These are phyloP conservation scores for Leccinellum albellum DNA, from an alignment of 768 basidiomycete genomes.

Conservation along the genomic window DNA sequence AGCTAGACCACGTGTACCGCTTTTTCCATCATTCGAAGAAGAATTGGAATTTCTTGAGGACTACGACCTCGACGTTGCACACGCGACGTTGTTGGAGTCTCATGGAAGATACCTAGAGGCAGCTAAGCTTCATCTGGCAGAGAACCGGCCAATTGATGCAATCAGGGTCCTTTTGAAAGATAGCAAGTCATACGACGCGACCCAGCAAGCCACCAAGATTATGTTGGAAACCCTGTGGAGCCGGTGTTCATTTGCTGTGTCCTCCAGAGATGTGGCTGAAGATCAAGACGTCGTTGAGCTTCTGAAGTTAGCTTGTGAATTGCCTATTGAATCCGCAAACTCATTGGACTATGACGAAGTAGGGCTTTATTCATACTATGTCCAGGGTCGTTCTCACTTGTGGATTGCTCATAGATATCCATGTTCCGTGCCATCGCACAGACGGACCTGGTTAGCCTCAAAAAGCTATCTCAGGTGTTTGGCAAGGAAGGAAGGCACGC, in stretches of 20 bases:
- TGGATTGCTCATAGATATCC: slow-evolving; percentile 8
- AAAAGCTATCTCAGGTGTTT: slow-evolving; percentile 32
- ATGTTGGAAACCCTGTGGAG: slow-evolving; percentile 47
- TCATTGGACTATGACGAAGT: slow-evolving; percentile 11
- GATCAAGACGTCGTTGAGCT: slow-evolving; percentile 16
- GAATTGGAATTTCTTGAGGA: slow-evolving; percentile 55
- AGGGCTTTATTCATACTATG: background rate
- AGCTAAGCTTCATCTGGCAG: slow-evolving; percentile 46
- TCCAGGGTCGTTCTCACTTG: background rate
- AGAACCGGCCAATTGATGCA: slow-evolving; percentile 47
- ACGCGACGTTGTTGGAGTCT: slow-evolving; percentile 40
- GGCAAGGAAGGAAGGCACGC: background rate
- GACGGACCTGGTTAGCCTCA: slow-evolving; percentile 26
- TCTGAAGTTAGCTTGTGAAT: slow-evolving; percentile 22
- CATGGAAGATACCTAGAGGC: slow-evolving; percentile 46
- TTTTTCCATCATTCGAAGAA: slow-evolving; percentile 53
- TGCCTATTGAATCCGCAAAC: slow-evolving; percentile 11
- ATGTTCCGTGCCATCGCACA: slow-evolving; percentile 35
- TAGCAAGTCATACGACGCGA: slow-evolving; percentile 22
- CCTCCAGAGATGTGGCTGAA: background rate
- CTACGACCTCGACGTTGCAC: slow-evolving; percentile 48
- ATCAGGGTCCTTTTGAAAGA: slow-evolving; percentile 43
- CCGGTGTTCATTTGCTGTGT: slow-evolving; percentile 38
- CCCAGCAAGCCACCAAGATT: slow-evolving; percentile 34
- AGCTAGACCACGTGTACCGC: slow-evolving; percentile 41